A percentile compares a stretch with the other conserved stretches of the same genome.
phyloP scores from a whole-genome alignment of 768 basidiomycete genomes.

The Mycena metata region DNA sequence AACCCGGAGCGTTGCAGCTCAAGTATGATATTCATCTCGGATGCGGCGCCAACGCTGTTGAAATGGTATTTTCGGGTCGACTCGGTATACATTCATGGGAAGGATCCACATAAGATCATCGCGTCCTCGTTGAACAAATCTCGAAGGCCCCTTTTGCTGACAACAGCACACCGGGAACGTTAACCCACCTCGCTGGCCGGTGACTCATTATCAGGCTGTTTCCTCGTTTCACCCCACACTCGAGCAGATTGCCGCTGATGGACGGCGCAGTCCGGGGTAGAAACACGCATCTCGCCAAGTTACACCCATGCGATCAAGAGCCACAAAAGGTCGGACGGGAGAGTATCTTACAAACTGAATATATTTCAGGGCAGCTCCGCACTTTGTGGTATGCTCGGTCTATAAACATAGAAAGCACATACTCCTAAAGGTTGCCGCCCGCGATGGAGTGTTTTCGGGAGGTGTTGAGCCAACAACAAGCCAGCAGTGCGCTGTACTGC shows the following conservation, averaged over 20 bases:
- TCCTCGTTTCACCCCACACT: conserved; percentile 8
- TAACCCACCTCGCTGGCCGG: not conserved
- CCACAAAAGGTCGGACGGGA: not conserved
- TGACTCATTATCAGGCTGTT: conserved; percentile 17
- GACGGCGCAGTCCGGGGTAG: not conserved
- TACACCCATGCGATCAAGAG: conserved; percentile 13
- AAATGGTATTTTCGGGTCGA: too few relatives aligned
- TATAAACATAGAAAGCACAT: conserved; percentile 21
- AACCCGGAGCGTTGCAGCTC: too few relatives aligned
- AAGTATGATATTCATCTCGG: too few relatives aligned
- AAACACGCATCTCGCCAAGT: conserved; percentile 1
- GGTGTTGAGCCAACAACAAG: conserved; percentile 11
- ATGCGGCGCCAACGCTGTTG: too few relatives aligned
- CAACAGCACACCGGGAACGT: conserved; percentile 1
- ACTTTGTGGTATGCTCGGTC: not conserved
- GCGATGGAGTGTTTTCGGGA: too few relatives aligned
- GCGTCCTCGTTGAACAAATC: conserved; percentile 9
- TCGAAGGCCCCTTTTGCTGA: conserved; percentile 1
- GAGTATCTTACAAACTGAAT: conserved; percentile 3
- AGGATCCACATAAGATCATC: too few relatives aligned
- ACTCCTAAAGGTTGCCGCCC: not conserved
- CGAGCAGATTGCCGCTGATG: conserved; percentile 28
- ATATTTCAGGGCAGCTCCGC: not conserved
- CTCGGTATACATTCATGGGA: too few relatives aligned
- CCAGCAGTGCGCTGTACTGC: conserved; percentile 2